Conservation (phyloP, 805 yeast genomes). For the Naumovozyma baii region DNA sequence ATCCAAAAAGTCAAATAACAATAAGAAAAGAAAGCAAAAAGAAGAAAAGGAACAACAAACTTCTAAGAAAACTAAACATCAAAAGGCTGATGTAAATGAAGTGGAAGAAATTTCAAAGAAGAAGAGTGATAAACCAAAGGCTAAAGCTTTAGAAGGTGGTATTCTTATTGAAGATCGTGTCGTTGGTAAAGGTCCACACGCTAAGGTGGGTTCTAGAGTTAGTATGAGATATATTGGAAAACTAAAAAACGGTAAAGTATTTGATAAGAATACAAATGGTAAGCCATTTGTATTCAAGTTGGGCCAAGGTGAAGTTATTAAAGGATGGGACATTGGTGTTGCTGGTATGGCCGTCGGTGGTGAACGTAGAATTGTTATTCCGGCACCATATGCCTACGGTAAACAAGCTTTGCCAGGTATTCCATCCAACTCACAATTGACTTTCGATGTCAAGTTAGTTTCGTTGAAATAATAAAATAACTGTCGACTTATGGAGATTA, state of each 20-base stretch:
- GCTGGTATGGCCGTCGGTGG: slow-evolving; percentile 98
- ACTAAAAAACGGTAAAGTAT: slow-evolving; percentile 89
- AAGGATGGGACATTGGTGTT: slow-evolving; percentile 98
- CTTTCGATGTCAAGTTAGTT: slow-evolving; percentile 91
- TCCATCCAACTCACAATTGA: slow-evolving; percentile 94
- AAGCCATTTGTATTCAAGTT: slow-evolving; percentile 86
- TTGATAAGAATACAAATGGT: slow-evolving; percentile 95
- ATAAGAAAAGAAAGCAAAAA: slow-evolving; percentile 26
- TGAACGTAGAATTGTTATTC: slow-evolving; percentile 94
- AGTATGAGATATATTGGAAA: slow-evolving; percentile 98
- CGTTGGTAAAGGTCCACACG: slow-evolving; percentile 76
- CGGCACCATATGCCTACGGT: slow-evolving; percentile 96
- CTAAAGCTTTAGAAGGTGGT: slow-evolving; percentile 85
- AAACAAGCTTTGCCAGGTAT: slow-evolving; percentile 90
- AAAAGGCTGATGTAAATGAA: slow-evolving; percentile 71
- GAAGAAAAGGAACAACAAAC: slow-evolving; percentile 7
- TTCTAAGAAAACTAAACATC: slow-evolving; percentile 40
- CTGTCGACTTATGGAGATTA: neutral
- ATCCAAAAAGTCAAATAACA: slow-evolving; percentile 44
- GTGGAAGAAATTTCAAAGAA: slow-evolving; percentile 92
- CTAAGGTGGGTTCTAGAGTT: slow-evolving; percentile 82
- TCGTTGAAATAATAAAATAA: slow-evolving; percentile 55
- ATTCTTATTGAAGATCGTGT: slow-evolving; percentile 88
- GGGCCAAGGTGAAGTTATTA: slow-evolving; percentile 97
- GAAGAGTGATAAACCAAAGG: slow-evolving; percentile 36